These are phyloP conservation scores for Fraxinus floribunda DNA, from an alignment of 305 asterid genomes.

Conservation along the genomic window DNA sequence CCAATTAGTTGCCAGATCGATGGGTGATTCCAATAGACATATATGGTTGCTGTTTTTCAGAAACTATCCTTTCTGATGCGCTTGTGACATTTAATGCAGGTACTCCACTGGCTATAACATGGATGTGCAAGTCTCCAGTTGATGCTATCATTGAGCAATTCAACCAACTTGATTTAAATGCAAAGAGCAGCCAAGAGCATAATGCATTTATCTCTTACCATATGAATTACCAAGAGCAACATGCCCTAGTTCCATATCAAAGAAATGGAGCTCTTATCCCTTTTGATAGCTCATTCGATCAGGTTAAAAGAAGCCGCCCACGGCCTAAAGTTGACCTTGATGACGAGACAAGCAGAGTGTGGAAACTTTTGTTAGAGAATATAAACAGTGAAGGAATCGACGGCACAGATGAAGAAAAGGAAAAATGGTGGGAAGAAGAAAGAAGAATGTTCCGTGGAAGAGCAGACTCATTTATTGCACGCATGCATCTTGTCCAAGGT, in stretches of 20 bases:
- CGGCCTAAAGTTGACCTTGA: constrained; percentile 95
- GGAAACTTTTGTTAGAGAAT: constrained; percentile 89
- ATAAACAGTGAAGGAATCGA: constrained; percentile 90
- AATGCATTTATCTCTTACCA: constrained; percentile 38
- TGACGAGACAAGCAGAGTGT: constrained; percentile 89
- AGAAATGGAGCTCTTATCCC: constrained; percentile 65
- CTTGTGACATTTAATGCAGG: constrained; percentile 55
- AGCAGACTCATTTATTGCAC: constrained; percentile 89
- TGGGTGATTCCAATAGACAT: constrained; percentile 30
- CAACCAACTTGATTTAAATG: constrained; percentile 55
- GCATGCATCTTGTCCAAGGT: constrained; percentile 99
- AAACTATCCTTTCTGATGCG: constrained; percentile 23
- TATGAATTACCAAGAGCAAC: constrained; percentile 38
- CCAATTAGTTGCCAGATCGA: constrained; percentile 29
- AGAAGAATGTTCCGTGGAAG: constrained; percentile 85
- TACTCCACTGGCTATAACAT: constrained; percentile 47
- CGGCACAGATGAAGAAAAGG: constrained; percentile 80
- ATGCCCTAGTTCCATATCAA: constrained; percentile 70
- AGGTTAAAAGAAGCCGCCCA: constrained; percentile 47
- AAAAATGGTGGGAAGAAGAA: constrained; percentile 97
- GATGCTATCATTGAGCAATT: constrained; percentile 65
- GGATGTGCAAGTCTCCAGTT: constrained; percentile 44
- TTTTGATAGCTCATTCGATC: constrained; percentile 45
- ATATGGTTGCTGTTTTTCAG: constrained; percentile 20
- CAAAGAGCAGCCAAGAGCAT: constrained; percentile 31